A percentile compares a stretch with the other conserved stretches of the same genome.
These are phyloP conservation scores for Daldinia loculata DNA, from an alignment of 495 filamentous ascomycete species.

Conservation along the genomic window DNA sequence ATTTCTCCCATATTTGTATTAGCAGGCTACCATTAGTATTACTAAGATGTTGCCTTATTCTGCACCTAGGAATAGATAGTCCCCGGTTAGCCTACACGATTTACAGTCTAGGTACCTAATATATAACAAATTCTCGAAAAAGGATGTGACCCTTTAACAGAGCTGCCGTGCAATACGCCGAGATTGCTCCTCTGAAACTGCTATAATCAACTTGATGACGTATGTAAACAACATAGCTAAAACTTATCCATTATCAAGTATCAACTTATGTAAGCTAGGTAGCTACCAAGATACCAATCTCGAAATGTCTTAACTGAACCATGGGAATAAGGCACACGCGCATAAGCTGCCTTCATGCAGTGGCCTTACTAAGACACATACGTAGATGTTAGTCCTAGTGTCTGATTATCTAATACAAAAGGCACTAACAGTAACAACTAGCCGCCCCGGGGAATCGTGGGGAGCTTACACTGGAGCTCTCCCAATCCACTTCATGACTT, in stretches of 20 bases:
- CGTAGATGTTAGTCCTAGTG: not conserved
- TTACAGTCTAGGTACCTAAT: not conserved
- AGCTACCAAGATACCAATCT: too few relatives aligned
- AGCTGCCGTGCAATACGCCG: slow-evolving; percentile 31
- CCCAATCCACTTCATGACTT: slow-evolving; percentile 17
- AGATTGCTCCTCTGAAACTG: slow-evolving; percentile 33
- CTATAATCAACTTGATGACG: slow-evolving; percentile 23
- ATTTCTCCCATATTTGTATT: not conserved
- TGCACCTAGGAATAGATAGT: not conserved
- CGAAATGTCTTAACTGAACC: too few relatives aligned
- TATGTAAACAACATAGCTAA: slow-evolving; percentile 4
- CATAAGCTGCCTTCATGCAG: not conserved
- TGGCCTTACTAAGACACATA: not conserved
- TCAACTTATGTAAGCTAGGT: not conserved
- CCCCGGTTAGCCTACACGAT: not conserved
- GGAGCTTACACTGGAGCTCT: not conserved
- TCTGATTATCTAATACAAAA: not conserved
- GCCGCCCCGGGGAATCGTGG: not conserved
- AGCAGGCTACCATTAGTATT: slow-evolving; percentile 3
- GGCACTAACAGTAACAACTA: not conserved
- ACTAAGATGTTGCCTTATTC: not conserved
- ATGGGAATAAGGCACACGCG: too few relatives aligned
- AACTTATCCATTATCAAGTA: not conserved
- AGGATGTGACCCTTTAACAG: slow-evolving; percentile 26
- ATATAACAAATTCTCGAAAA: slow-evolving; percentile 12